Conservation (phyloP, 352 stramenopile genomes). For the Pythium apleroticum region DNA sequence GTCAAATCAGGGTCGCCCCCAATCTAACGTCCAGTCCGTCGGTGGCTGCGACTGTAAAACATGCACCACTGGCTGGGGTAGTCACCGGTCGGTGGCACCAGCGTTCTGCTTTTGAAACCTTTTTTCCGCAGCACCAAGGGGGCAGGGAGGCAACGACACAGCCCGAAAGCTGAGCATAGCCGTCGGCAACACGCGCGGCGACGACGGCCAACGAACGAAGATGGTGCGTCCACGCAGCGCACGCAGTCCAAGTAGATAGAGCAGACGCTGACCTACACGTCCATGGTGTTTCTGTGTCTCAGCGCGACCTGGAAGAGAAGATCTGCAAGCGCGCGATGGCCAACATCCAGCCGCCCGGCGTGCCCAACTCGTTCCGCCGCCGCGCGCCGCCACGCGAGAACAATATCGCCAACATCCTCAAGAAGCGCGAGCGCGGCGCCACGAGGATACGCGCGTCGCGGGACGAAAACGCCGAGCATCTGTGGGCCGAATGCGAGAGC, state of each 20-base stretch:
- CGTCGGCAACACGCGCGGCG: not conserved
- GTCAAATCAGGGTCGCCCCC: constrained; percentile 13
- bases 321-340: constrained; percentile 73
- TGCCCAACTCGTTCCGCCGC: constrained; percentile 74
- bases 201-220: not conserved
- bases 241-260: not conserved
- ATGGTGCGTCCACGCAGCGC: constrained; percentile 1
- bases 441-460: constrained; percentile 45
- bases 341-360: constrained; percentile 66
- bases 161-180: not conserved
- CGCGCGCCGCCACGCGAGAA: constrained; percentile 46
- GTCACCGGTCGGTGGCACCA: constrained; percentile 16
- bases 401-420: constrained; percentile 69
- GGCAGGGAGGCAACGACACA: not conserved
- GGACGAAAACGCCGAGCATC: constrained; percentile 61
- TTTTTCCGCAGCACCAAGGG: constrained; percentile 20
- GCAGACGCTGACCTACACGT: not conserved
- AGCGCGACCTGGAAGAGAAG: constrained; percentile 49
- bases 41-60: constrained; percentile 5
- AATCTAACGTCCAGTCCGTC: not conserved
- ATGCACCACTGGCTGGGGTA: constrained; percentile 6
- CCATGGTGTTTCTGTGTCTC: not conserved
- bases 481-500: constrained; percentile 80
- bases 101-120: constrained; percentile 19
- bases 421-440: constrained; percentile 52